Evolutionary conservation across 305 asterid species (phyloP), one percentile per base, ranked within the genome.

Genomic region (Petunia hybrid): DNA sequence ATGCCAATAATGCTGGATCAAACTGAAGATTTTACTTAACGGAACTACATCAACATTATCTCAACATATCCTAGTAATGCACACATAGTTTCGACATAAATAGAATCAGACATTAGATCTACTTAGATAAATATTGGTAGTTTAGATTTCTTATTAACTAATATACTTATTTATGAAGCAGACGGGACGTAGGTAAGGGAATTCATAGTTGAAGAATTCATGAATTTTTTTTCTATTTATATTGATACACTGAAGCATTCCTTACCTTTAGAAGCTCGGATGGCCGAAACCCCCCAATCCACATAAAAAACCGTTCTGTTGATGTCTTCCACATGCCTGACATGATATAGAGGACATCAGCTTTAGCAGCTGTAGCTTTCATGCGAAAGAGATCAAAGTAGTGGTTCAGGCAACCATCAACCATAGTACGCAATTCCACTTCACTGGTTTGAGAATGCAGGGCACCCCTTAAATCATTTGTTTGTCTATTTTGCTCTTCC

Each of bases 221-320:
- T 56, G 13, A 56, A 56, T 13, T 13, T 56, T 13, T 14, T 56
- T 57, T 5, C 35, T 4, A 14, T n/a, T 57, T 5, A 10, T 65
- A 38, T 65, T 39, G 73, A 39, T 40, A 35, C 14, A 9, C 31
- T 48, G 61, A 48, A 51, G 78, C 1, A 8, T 60, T 39, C 31
- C 57, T 87, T 71, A 95, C 99, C 97, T 91, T 92, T 56, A 95
- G 89, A 83, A 95, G 92, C 68, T 91, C 96, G 4, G 99, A 94
- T 55, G 98, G 99, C 2, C 97, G 91, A 76, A 95, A 95, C 9
- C 98, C 99, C 31, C 98, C 99, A 10, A 95, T 94, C 99, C 99
- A 95, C 83, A 92, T 87, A 89, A 95, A 95, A 61, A 95, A 91
- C 5, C 98, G 93, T 77, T 94, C 99, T 4, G 93, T 97, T 7